Percentiles rank a stretch among this genome's conserved stretches.
These are phyloP conservation scores for Solanum medicagineum DNA, from an alignment of 257 asterid genomes.

Conservation along the genomic window DNA sequence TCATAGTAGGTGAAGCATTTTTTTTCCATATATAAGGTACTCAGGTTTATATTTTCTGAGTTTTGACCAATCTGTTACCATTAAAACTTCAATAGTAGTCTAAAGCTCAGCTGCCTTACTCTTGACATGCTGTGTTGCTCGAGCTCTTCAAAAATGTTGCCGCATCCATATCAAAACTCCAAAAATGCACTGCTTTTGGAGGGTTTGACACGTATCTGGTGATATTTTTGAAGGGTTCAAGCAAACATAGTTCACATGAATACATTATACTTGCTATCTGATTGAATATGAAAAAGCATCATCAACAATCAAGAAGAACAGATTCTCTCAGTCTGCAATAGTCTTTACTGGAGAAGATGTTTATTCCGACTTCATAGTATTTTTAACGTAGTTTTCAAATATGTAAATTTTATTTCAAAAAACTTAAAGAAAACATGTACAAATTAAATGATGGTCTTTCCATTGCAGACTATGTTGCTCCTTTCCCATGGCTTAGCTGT, in stretches of 20 bases:
- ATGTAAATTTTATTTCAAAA: too few species aligned
- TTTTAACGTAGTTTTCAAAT: background rate
- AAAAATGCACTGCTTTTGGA: background rate
- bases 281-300: background rate
- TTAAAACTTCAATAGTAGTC: background rate
- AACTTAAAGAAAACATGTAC: too few species aligned
- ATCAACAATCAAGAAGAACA: background rate
- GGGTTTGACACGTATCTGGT: background rate
- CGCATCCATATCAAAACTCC: background rate
- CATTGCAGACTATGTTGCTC: too few species aligned
- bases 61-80: background rate
- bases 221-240: background rate
- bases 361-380: too few species aligned
- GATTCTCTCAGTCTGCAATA: background rate
- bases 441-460: too few species aligned
- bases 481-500: too few species aligned
- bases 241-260: background rate
- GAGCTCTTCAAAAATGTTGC: background rate
- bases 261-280: background rate
- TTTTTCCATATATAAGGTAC: constrained; percentile 3
- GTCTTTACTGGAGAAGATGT: background rate
- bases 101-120: background rate
- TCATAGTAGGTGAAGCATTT: constrained; percentile 9
- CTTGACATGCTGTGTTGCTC: background rate
- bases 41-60: constrained; percentile 2